Evolutionary conservation across 2,329 filamentous ascomycete species (phyloP).

Genomic region (Aspergillus sp.): DNA sequence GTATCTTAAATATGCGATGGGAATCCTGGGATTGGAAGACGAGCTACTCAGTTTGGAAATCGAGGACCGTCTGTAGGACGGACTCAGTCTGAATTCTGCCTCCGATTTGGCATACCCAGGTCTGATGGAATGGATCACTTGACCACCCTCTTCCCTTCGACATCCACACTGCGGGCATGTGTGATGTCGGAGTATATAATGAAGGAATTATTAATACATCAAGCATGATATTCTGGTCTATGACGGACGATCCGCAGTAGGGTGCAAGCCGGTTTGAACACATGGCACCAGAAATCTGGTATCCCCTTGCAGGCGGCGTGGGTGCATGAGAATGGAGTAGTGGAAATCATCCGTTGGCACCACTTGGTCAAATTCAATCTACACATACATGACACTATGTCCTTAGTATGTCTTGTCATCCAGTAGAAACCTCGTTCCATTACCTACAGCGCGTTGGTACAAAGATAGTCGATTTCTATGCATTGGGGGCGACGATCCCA

Average conservation of each 20-base stretch:
- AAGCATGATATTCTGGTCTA: too few species aligned
- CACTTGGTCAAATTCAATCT: conserved; percentile 5
- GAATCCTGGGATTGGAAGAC: conserved; percentile 73
- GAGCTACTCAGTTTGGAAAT: conserved; percentile 67
- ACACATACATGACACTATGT: neutral
- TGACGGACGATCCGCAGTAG: neutral
- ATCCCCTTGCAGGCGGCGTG: conserved; percentile 5
- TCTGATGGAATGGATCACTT: too few species aligned
- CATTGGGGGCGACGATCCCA: neutral
- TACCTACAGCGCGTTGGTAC: neutral
- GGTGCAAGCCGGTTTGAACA: conserved; percentile 1
- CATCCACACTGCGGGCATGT: too few species aligned
- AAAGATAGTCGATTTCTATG: neutral
- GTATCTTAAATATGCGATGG: conserved; percentile 72
- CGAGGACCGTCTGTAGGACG: conserved; percentile 27
- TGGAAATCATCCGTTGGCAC: neutral
- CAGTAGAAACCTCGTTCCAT: neutral
- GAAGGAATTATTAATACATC: too few species aligned
- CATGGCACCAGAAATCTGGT: conserved; percentile 4
- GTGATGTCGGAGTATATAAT: too few species aligned
- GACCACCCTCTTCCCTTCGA: too few species aligned
- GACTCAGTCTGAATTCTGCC: neutral
- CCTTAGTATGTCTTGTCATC: neutral
- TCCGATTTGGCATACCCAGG: neutral
- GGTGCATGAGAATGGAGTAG: neutral